Conservation (phyloP, 257 asterid genomes). For the Mitragyna speciosa region DNA sequence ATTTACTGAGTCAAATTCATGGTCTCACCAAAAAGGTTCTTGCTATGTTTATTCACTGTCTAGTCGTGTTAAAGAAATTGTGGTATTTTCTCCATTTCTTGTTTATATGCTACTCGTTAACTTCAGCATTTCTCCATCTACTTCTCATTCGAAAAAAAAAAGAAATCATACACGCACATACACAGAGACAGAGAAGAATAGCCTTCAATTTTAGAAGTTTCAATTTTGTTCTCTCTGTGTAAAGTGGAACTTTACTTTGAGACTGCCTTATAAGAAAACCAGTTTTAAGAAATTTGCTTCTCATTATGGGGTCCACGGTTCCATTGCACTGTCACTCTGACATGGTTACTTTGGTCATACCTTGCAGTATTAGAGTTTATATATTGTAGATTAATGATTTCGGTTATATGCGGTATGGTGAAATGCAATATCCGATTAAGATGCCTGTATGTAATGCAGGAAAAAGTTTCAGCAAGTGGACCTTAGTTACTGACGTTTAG, state of each 20-base stretch:
- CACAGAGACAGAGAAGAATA: too few relatives aligned
- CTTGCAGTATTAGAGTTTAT: background rate
- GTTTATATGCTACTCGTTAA: background rate
- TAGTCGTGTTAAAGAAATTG: background rate
- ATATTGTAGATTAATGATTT: background rate
- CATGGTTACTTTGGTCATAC: background rate
- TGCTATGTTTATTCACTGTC: background rate
- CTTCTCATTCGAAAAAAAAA: too few relatives aligned
- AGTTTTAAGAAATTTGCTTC: background rate
- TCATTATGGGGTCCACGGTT: background rate
- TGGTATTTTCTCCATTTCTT: background rate
- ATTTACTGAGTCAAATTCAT: background rate
- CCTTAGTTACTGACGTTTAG: slow-evolving; percentile 19
- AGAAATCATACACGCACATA: too few relatives aligned
- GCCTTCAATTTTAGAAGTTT: background rate
- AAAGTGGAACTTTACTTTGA: background rate
- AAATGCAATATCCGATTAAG: background rate
- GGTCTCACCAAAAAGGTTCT: background rate
- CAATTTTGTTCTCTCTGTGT: background rate
- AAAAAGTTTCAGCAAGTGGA: slow-evolving; percentile 19
- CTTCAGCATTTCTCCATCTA: background rate
- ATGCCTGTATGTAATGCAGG: slow-evolving; percentile 27
- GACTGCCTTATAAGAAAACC: background rate
- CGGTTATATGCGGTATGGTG: too few relatives aligned
- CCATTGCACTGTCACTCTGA: background rate